Base-by-base conservation (phyloP, 148 eudicot genomes). In the Cornus controversa region DNA sequence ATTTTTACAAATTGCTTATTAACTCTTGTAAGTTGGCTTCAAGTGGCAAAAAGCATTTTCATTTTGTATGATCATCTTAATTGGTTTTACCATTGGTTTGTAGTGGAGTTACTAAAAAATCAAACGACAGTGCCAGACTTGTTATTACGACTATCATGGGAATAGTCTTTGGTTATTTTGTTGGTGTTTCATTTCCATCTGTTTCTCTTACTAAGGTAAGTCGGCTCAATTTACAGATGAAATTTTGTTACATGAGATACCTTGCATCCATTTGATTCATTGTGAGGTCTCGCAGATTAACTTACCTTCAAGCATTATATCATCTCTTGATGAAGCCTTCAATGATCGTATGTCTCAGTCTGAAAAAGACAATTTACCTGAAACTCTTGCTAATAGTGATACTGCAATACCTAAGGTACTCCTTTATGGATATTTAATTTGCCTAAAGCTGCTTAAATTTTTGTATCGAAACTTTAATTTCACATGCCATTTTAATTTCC, bases 141-240 rank as follows among this genome's bases (percentile, higher is more conserved):
- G 31, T 91, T 69, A 75, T 91, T 75, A 86, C 89, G 24, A 81
- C 92, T 67, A 67, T 89, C 27, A 84, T 87, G 83, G 94, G 92
- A 74, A 85, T 91, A 79, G 88, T 89, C 74, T 86, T 91, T 79
- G 94, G 94, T 42, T 91, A 89, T 79, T 89, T 87, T 71, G 77
- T 89, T 70, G 94, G 94, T 71, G 77, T 86, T 67, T 89, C 92
- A 58, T 89, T 87, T 81, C 92, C 94, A 8, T 87, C 82, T 27
- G 85, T 89, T 85, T 85, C 90, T 71, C 79, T 91, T 68, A 68
- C 84, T 40, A 86, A 81, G 94, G 94, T 91, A 83, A 74, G 78
- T 68, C 37, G 72, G 42, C 66, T 67, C 66, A 29, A 18, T 31
- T 40, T 45, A 53, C 22, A 14, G 28, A 36, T 72, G 20, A 71